Percentiles rank a stretch among this genome's conserved stretches.
Evolutionary conservation across 1,139 yeast genomes (phyloP).

Genomic region (Debaryomyces coudertii): DNA sequence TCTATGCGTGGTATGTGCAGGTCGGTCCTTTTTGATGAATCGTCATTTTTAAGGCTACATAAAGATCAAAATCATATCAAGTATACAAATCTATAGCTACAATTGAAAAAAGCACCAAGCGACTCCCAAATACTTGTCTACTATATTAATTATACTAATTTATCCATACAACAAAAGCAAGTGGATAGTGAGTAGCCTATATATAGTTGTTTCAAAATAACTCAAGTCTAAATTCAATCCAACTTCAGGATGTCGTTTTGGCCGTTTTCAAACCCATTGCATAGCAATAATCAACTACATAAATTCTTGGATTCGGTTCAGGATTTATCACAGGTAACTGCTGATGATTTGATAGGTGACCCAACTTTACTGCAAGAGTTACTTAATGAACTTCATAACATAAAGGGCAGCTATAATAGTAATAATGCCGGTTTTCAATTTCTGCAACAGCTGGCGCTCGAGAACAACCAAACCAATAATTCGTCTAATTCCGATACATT

Average conservation of each 20-base stretch:
- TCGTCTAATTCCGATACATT: conserved; percentile 29
- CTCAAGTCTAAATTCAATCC: background rate
- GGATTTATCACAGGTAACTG: conserved; percentile 38
- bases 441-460: conserved; percentile 27
- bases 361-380: conserved; percentile 43
- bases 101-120: background rate
- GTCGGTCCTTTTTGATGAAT: background rate
- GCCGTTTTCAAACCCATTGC: conserved; percentile 49
- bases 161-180: background rate
- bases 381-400: conserved; percentile 43
- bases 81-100: background rate
- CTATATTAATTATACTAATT: background rate
- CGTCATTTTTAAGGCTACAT: background rate
- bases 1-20: conserved; percentile 2
- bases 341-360: conserved; percentile 40
- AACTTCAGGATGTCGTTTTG: conserved; percentile 45
- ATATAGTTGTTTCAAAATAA: background rate
- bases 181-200: background rate
- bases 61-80: background rate
- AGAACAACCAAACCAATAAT: conserved; percentile 13
- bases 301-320: conserved; percentile 44
- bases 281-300: conserved; percentile 45
- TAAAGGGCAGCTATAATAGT: conserved; percentile 39
- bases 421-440: conserved; percentile 35
- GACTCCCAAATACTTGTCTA: background rate